phyloP scores from a whole-genome alignment of 2,329 filamentous ascomycete species.

The Pseudogymnoascus sp. region DNA sequence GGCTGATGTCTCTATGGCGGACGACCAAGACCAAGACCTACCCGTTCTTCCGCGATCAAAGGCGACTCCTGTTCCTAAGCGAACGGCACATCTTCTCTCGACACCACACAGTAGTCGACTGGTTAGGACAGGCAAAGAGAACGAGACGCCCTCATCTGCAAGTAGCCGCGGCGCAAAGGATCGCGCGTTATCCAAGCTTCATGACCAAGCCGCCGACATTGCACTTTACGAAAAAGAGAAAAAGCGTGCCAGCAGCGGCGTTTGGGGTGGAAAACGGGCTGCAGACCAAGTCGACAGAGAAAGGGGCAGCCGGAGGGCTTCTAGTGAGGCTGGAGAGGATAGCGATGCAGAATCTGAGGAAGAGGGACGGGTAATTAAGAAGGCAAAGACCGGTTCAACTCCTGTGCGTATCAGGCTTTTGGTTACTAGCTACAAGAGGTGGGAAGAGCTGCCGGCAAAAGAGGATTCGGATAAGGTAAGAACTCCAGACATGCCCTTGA shows the following conservation, averaged over 20 bases:
- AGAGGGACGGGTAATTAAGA: constrained; percentile 50
- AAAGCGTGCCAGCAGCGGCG: constrained; percentile 57
- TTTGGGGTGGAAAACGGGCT: constrained; percentile 58
- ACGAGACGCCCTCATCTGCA: constrained; percentile 69
- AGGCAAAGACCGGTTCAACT: constrained; percentile 53
- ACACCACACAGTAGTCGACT: constrained; percentile 49
- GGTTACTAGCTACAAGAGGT: constrained; percentile 76
- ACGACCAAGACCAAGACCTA: not conserved
- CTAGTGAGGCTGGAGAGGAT: constrained; percentile 35
- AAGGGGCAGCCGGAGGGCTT: constrained; percentile 27
- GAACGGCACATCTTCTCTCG: constrained; percentile 20
- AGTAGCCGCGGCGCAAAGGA: constrained; percentile 83
- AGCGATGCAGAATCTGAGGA: constrained; percentile 43
- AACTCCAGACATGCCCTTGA: constrained; percentile 15
- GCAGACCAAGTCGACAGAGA: constrained; percentile 51
- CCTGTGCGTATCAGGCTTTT: constrained; percentile 68
- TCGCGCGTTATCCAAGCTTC: constrained; percentile 69
- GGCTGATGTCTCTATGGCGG: not conserved
- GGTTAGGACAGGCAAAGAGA: constrained; percentile 65
- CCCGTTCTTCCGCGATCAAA: constrained; percentile 1
- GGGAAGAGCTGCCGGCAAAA: constrained; percentile 64
- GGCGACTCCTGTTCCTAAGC: not conserved
- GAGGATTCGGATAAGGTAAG: constrained; percentile 77
- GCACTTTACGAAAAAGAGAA: constrained; percentile 87
- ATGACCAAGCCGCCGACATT: constrained; percentile 75